These are phyloP conservation scores for Nitzschia sp. DNA, from an alignment of 108 stramenopile genomes.

Conservation along the genomic window DNA sequence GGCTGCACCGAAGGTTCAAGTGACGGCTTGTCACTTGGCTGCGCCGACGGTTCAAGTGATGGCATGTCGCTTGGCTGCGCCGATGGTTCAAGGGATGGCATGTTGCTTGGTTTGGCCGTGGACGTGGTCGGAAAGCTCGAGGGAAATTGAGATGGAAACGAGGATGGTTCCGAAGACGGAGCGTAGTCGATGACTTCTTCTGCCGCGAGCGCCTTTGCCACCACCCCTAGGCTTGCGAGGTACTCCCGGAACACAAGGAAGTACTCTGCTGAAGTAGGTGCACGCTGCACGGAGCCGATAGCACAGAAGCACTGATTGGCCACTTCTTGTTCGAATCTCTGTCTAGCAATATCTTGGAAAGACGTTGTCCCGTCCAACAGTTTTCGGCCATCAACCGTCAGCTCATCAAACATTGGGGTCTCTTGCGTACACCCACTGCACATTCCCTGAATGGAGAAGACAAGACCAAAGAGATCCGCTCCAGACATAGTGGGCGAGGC, in stretches of 20 bases:
- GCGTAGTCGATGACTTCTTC: background rate
- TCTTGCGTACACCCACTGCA: background rate
- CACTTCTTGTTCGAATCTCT: background rate
- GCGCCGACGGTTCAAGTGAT: background rate
- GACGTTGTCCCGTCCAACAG: background rate
- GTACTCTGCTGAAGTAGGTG: background rate
- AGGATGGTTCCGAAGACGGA: background rate
- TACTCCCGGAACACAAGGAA: background rate
- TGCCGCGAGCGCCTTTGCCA: background rate
- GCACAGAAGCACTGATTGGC: background rate
- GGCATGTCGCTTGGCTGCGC: background rate
- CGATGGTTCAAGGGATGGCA: background rate
- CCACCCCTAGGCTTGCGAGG: background rate
- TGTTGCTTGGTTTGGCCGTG: background rate
- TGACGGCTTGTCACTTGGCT: background rate
- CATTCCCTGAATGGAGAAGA: background rate
- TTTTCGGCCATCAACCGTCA: background rate
- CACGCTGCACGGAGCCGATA: background rate
- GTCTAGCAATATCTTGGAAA: background rate
- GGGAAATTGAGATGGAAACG: background rate
- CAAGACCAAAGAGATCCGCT: background rate
- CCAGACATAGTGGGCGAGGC: background rate
- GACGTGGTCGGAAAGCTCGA: background rate
- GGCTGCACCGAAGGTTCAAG: background rate
- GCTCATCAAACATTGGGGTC: background rate